Percentiles rank a stretch among this genome's conserved stretches.
phyloP scores from a whole-genome alignment of 2,329 filamentous ascomycete species.

The Cryphonectria carpinicola region DNA sequence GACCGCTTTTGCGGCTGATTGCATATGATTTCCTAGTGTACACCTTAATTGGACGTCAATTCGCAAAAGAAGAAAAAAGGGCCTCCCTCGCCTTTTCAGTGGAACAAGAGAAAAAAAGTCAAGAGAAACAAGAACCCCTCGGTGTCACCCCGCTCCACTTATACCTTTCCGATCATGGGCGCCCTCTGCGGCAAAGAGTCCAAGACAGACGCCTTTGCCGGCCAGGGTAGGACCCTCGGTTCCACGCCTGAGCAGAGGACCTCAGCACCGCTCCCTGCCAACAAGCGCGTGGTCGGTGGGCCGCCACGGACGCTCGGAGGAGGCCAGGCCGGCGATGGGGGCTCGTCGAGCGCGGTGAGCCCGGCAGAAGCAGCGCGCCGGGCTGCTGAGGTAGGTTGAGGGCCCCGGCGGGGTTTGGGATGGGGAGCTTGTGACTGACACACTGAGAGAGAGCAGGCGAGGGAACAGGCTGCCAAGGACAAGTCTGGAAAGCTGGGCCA shows the following conservation, averaged over 20 bases:
- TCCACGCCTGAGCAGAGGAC: constrained; percentile 53
- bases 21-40: not conserved
- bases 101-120: no score
- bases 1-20: not conserved
- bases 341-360: constrained; percentile 32
- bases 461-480: constrained; percentile 59
- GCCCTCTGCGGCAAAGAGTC: constrained; percentile 80
- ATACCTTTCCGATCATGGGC: constrained; percentile 63
- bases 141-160: not conserved
- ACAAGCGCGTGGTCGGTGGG: constrained; percentile 50
- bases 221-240: constrained; percentile 74
- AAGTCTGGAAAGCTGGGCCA: constrained; percentile 71
- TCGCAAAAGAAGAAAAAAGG: no score
- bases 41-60: constrained; percentile 5
- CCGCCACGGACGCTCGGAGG: constrained; percentile 67
- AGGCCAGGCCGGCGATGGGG: constrained; percentile 42
- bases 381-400: constrained; percentile 72
- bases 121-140: not conserved
- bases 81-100: no score
- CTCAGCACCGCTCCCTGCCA: constrained; percentile 55
- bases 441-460: constrained; percentile 56
- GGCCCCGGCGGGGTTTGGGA: no score
- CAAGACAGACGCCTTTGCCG: constrained; percentile 66
- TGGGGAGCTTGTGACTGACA: constrained; percentile 4
- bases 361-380: constrained; percentile 60